phyloP scores from a whole-genome alignment of 139 green algal genomes.

The Asterochloris sp. region DNA sequence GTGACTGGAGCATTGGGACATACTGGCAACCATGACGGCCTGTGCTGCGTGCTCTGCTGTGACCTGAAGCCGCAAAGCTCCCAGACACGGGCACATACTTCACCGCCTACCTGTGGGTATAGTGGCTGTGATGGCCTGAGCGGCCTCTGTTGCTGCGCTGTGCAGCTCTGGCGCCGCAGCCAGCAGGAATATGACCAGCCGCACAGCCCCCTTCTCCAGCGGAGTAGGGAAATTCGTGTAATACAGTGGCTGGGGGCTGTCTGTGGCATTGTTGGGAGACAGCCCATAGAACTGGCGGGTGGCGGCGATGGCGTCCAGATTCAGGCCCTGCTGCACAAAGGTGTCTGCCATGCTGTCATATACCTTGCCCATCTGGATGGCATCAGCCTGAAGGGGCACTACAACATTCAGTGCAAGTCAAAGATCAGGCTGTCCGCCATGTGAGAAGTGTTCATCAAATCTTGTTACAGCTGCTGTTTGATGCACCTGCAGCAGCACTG shows the following conservation, averaged over 20 bases:
- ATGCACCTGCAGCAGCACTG: no score
- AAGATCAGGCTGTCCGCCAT: no score
- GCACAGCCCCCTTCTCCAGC: constrained; percentile 29
- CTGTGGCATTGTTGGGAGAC: neutral
- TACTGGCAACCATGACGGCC: no score
- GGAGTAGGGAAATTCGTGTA: constrained; percentile 39
- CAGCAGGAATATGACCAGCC: constrained; percentile 34
- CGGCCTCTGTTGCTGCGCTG: constrained; percentile 21
- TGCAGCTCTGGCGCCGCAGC: constrained; percentile 3
- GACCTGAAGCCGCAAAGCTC: no score
- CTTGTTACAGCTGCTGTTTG: no score
- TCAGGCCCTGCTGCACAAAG: constrained; percentile 5
- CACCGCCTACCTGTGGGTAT: neutral
- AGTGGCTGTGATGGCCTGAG: constrained; percentile 15
- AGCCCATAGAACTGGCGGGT: constrained; percentile 8
- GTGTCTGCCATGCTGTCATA: constrained; percentile 15
- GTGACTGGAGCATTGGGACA: no score
- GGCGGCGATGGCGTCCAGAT: neutral
- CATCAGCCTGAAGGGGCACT: neutral
- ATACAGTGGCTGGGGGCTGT: constrained; percentile 25
- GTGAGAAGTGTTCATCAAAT: no score
- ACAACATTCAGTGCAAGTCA: no score
- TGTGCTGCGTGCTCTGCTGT: no score
- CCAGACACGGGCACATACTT: no score
- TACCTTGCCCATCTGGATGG: constrained; percentile 1